Conservation (phyloP, 345 rosid species). For the Bruguiera sexangula region DNA sequence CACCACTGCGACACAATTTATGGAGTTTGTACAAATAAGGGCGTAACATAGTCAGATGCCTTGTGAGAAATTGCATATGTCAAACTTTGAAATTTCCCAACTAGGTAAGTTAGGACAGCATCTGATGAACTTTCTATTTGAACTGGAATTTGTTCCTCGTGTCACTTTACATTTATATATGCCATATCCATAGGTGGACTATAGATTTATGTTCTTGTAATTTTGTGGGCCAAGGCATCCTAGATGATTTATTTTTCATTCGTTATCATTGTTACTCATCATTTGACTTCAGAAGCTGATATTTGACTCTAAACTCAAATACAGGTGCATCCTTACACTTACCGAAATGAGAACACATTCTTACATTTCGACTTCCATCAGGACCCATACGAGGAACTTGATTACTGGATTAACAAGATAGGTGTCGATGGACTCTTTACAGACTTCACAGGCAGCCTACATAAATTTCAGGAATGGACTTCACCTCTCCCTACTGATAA, state of each 20-base stretch:
- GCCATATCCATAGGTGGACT: no score
- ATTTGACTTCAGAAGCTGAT: neutral
- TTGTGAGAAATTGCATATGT: no score
- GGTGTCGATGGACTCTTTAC: conserved; percentile 92
- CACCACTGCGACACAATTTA: no score
- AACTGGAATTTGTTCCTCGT: no score
- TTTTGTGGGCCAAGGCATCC: no score
- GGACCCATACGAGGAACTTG: conserved; percentile 72
- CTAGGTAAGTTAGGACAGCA: no score
- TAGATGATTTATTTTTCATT: neutral
- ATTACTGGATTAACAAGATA: conserved; percentile 70
- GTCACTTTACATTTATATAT: no score
- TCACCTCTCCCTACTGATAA: conserved; percentile 36
- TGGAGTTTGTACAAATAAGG: no score
- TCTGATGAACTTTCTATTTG: no score
- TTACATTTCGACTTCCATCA: conserved; percentile 64
- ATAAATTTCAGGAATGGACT: conserved; percentile 54
- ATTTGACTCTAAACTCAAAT: neutral
- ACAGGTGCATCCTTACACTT: conserved; percentile 94
- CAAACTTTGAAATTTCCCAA: no score
- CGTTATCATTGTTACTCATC: neutral
- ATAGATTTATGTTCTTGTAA: no score
- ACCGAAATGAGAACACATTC: conserved; percentile 60
- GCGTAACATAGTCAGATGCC: no score
- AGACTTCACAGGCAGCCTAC: conserved; percentile 89